Base-by-base conservation (phyloP, 2,329 filamentous ascomycete genomes). In the Fusarium keratoplasticum region DNA sequence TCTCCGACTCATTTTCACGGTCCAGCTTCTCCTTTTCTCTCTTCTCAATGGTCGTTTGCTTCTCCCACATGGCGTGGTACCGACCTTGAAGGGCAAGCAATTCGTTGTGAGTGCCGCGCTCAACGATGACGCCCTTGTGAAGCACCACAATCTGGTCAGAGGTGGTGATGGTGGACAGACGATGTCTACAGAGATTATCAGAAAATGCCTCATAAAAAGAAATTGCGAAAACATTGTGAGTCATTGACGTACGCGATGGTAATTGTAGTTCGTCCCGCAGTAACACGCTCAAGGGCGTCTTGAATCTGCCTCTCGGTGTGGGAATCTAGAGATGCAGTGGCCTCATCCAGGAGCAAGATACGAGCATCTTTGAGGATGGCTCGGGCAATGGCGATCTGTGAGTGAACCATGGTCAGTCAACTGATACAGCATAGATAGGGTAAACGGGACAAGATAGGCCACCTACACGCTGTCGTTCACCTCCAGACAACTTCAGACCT, bases 281-380 rank as follows among this genome's bases (percentile, higher is more conserved):
- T 87, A 8, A 88, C 82, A 29, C 82, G 83, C 70, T 84, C 83
- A 27, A 89, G 85, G 7, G 87, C 87, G 59, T 87, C 84, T 76
- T 91, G 89, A 40, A 91, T 91, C 63, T 87, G 84, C 36, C 86
- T 85, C 76, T 91, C 89, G 1, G 89, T 91, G 29, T 89, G 87
- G 0, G 90, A 89, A 62, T 93, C 89, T 25, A 94, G 87, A 4
- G 92, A 91, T 1, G 91, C 92, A 5, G 93, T 94, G 0, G 92
- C 90, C 80, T 94, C 92, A 74, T 94, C 92, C 0, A 94, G 85
- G 67, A 94, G 87, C 29, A 94, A 86, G 63, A 94, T 90, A 61
- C 90, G 91, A 0, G 92, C 90, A 58, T 91, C 90, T 79, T 93
- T 93, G 54, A 94, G 85, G 16, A 94, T 86, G 1, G 92, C 91